Conservation (phyloP, 257 asterid genomes). For the Nicotiana benthamiana region DNA sequence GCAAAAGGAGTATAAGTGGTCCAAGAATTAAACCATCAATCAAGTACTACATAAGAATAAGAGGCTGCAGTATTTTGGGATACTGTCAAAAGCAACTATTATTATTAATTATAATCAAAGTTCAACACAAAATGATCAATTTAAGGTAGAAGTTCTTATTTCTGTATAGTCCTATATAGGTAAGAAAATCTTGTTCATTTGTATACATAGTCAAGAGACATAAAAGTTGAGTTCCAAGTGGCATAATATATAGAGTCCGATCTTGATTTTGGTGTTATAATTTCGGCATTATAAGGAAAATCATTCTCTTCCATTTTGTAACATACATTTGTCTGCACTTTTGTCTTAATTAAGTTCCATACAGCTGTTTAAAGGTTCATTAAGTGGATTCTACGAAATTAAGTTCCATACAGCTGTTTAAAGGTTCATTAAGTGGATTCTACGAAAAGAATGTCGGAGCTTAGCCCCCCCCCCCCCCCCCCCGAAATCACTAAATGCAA, state of each 20-base stretch:
- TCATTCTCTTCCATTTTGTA: neutral
- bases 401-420: conserved; percentile 1
- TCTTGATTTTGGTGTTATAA: too few relatives aligned
- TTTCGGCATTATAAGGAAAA: too few relatives aligned
- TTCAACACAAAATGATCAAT: neutral
- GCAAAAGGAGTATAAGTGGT: neutral
- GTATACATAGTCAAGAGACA: conserved; percentile 1
- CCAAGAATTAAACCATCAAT: neutral
- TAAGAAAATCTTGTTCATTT: neutral
- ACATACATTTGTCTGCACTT: neutral
- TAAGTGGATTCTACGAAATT: conserved; percentile 5
- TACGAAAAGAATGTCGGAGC: conserved; percentile 4
- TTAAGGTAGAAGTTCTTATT: neutral
- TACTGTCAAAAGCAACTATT: neutral
- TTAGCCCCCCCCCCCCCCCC: too few relatives aligned
- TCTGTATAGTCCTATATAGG: neutral
- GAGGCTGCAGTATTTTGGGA: neutral
- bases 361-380: neutral
- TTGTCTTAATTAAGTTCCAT: neutral
- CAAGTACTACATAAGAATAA: neutral
- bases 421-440: neutral
- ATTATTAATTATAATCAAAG: neutral
- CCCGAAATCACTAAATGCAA: conserved; percentile 1
- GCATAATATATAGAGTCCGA: too few relatives aligned
- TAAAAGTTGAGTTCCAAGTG: neutral